Percentiles rank a stretch among this genome's conserved stretches.
These are phyloP conservation scores for Angomonas desouzai DNA, from an alignment of 208 protist genomes.

Conservation along the genomic window DNA sequence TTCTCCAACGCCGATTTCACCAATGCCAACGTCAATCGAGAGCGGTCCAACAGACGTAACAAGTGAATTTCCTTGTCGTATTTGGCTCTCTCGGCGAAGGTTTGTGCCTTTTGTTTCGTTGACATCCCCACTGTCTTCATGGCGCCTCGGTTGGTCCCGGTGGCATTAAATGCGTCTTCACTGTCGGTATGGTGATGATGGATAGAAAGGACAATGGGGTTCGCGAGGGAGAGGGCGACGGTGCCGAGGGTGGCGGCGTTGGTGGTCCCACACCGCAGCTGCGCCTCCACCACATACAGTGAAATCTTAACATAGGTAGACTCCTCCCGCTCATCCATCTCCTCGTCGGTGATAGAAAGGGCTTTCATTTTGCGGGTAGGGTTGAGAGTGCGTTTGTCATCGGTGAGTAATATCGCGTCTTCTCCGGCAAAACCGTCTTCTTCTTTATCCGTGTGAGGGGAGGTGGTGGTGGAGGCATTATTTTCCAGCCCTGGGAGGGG, in stretches of 20 bases:
- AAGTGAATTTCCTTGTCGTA: slow-evolving; percentile 7
- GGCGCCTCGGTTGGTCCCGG: not conserved
- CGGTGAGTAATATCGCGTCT: not conserved
- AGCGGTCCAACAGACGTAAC: slow-evolving; percentile 4
- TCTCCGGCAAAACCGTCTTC: not conserved
- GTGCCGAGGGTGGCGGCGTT: not conserved
- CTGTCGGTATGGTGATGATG: not conserved
- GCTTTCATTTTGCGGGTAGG: not conserved
- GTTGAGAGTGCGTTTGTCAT: not conserved
- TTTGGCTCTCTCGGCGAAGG: slow-evolving; percentile 4
- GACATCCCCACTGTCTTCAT: not conserved
- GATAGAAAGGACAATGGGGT: not conserved
- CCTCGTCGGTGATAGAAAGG: slow-evolving; percentile 16
- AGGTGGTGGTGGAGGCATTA: not conserved
- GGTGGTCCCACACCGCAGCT: slow-evolving; percentile 14
- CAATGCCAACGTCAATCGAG: slow-evolving; percentile 9
- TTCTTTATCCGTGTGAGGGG: not conserved
- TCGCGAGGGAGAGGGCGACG: slow-evolving; percentile 5
- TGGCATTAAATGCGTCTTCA: not conserved
- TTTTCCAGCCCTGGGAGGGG: not conserved
- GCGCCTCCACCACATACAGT: slow-evolving; percentile 23
- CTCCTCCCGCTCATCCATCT: slow-evolving; percentile 30
- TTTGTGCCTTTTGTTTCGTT: slow-evolving; percentile 13
- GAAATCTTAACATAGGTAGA: slow-evolving; percentile 23
- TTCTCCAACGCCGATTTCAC: slow-evolving; percentile 7